Conservation (phyloP, 108 stramenopile species). For the Fragilariopsis cylindrus region DNA sequence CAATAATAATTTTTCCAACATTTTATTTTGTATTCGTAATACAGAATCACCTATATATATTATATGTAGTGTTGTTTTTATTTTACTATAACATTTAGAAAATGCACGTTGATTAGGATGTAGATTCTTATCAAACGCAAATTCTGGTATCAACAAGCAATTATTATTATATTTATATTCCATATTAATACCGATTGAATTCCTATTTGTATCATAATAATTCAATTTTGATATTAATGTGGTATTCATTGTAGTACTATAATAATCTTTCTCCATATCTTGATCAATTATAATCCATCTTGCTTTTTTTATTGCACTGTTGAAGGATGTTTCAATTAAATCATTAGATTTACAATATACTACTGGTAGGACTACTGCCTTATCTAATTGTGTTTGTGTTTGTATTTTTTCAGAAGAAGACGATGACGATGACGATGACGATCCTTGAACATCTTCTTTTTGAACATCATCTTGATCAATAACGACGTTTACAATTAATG, state of each 20-base stretch:
- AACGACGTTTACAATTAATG: conserved; percentile 34
- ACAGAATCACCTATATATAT: conserved; percentile 79
- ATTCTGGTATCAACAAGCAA: not conserved
- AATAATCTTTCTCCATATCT: conserved; percentile 27
- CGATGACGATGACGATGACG: too few species aligned
- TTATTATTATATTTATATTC: conserved; percentile 17
- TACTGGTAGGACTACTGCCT: not conserved
- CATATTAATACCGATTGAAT: conserved; percentile 67
- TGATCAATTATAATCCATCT: conserved; percentile 27
- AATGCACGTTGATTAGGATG: not conserved
- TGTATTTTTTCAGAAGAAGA: not conserved
- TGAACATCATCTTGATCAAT: not conserved
- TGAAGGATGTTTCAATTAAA: conserved; percentile 25
- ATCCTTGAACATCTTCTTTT: too few species aligned
- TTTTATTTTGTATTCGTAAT: conserved; percentile 57
- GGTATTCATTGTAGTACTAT: conserved; percentile 11
- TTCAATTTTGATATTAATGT: conserved; percentile 36
- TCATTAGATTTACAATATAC: conserved; percentile 32
- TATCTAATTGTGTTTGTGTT: not conserved
- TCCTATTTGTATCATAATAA: conserved; percentile 62
- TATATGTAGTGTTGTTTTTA: conserved; percentile 44
- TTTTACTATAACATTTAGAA: not conserved
- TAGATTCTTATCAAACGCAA: not conserved
- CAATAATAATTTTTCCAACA: conserved; percentile 18
- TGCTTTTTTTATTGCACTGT: conserved; percentile 27